Conservation (phyloP, 306 rosid species). For the Luffa acutangula region DNA sequence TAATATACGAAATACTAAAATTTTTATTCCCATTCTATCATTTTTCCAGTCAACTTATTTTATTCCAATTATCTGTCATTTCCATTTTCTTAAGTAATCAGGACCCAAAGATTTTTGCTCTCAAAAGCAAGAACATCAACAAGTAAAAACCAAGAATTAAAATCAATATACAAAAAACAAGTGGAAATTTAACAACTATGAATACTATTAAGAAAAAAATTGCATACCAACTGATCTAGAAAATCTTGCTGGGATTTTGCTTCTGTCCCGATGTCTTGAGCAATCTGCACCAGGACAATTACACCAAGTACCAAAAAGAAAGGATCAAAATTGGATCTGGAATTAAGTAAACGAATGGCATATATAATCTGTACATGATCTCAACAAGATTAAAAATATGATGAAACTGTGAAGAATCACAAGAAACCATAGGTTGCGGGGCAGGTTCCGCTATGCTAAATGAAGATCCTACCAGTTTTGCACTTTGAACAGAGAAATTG, state of each 20-base stretch:
- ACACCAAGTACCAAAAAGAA: not conserved
- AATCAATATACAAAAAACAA: not conserved
- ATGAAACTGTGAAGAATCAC: not conserved
- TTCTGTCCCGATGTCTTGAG: conserved; percentile 73
- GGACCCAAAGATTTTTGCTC: not conserved
- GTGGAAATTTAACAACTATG: conserved; percentile 3
- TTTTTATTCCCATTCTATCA: not conserved
- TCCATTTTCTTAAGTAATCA: not conserved
- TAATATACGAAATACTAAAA: not conserved
- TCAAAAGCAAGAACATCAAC: not conserved
- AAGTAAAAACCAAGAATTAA: not conserved
- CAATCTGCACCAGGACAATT: conserved; percentile 49
- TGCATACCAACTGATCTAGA: conserved; percentile 60
- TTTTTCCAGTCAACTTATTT: not conserved
- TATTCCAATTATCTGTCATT: not conserved
- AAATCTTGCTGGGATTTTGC: conserved; percentile 55
- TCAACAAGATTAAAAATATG: not conserved
- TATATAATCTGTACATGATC: not conserved
- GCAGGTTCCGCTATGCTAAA: not conserved
- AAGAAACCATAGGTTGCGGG: not conserved
- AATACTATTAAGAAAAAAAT: not conserved
- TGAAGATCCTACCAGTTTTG: not conserved
- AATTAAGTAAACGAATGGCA: not conserved
- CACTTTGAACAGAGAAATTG: not conserved
- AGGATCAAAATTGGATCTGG: not conserved